These are phyloP conservation scores for Chaetothyriales sp. DNA, from an alignment of 2,329 filamentous ascomycete genomes.

Conservation along the genomic window DNA sequence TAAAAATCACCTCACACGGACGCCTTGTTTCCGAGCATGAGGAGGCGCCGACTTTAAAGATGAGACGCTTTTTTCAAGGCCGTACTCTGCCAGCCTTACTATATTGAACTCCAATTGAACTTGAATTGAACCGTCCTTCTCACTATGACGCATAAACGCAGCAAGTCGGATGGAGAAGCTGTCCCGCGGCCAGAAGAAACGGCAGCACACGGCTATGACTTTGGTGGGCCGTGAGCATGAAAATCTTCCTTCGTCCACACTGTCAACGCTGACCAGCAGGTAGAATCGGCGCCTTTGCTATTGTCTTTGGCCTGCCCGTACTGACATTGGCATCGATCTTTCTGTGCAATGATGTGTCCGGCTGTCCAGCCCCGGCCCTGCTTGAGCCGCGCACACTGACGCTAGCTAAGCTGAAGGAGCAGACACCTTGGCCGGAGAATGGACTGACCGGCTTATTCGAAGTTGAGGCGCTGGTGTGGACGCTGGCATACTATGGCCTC, in stretches of 20 bases:
- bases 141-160: conserved; percentile 3
- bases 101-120: neutral
- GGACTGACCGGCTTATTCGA: conserved; percentile 58
- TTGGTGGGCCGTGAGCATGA: conserved; percentile 30
- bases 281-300: conserved; percentile 59
- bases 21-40: neutral
- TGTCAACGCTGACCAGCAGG: conserved; percentile 7
- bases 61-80: neutral
- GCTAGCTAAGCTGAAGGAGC: conserved; percentile 56
- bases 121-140: neutral
- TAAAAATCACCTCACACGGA: neutral
- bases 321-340: conserved; percentile 69
- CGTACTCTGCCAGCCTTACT: no score
- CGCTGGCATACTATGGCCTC: conserved; percentile 62
- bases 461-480: conserved; percentile 52
- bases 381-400: conserved; percentile 57
- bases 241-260: neutral
- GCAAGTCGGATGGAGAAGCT: conserved; percentile 2
- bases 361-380: conserved; percentile 73
- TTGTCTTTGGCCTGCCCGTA: conserved; percentile 67
- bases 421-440: conserved; percentile 64
- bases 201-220: conserved; percentile 29
- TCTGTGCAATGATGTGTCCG: conserved; percentile 80
- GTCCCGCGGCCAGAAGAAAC: conserved; percentile 17
- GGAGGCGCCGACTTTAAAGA: neutral